These are phyloP conservation scores for Tylopilus orsonianus DNA, from an alignment of 1,284 basidiomycete species.

Conservation along the genomic window DNA sequence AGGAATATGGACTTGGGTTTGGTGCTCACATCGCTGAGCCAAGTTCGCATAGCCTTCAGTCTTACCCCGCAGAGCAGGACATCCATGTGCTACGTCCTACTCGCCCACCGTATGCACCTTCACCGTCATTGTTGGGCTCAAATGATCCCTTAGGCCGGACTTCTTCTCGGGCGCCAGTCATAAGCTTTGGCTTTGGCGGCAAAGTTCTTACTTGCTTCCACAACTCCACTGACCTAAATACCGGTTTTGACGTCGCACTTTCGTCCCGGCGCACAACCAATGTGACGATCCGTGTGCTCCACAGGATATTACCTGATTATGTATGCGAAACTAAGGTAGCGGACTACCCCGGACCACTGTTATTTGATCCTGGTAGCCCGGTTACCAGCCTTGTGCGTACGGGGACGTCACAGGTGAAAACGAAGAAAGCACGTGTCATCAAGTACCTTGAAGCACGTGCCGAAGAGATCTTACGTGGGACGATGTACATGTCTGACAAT, in stretches of 20 bases:
- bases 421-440: conserved; percentile 77
- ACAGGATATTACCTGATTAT: conserved; percentile 68
- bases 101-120: conserved; percentile 66
- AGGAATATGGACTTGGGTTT: conserved; percentile 31
- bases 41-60: conserved; percentile 15
- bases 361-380: conserved; percentile 71
- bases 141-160: conserved; percentile 84
- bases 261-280: conserved; percentile 69
- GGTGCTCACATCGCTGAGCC: conserved; percentile 23
- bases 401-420: conserved; percentile 66
- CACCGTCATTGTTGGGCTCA: conserved; percentile 72
- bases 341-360: conserved; percentile 82
- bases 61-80: conserved; percentile 38
- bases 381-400: conserved; percentile 70
- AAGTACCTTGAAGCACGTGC: conserved; percentile 76
- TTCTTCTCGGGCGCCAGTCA: conserved; percentile 70
- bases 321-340: conserved; percentile 56
- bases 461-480: conserved; percentile 74
- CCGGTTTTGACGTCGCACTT: conserved; percentile 76
- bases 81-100: conserved; percentile 42
- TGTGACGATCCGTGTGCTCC: conserved; percentile 66
- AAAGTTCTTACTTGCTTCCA: conserved; percentile 87
- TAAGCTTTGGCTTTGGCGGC: conserved; percentile 90
- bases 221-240: conserved; percentile 60
- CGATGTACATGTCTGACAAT: conserved; percentile 66